Evolutionary conservation across 805 yeast species (phyloP), one percentile per base, ranked within the genome.

Genomic region (Saccharomycopsis olivae): DNA sequence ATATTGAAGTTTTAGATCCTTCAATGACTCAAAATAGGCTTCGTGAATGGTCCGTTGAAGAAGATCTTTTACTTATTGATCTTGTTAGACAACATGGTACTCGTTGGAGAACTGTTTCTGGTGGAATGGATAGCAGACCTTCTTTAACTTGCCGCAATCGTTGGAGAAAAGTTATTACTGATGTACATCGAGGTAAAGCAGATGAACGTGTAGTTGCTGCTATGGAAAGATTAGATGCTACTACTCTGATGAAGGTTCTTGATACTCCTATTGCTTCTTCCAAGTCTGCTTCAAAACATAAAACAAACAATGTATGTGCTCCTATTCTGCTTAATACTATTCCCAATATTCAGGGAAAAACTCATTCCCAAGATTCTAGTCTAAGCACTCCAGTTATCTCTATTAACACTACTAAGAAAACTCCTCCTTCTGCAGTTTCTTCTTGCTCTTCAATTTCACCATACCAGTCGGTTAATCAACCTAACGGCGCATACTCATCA

Each of bases 101-200:
- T 0, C 79, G 82, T 54, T 88, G 97, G 97, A 71, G 92, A 51
- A 73, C 80, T 1, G 81, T 88, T 1, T 75, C 94, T 1, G 53
- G 60, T 32, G 78, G 74, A 35, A 73, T 88, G 67, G 68, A 71
- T 30, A 80, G 88, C 33, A 64, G 97, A 41, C 94, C 96, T 4
- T 78, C 92, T 47, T 68, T 88, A 42, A 85, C 95, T 1, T 87
- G 96, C 56, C 66, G 97, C 47, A 88, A 88, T 59, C 68, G 96
- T 47, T 88, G 96, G 96, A 70, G 96, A 50, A 86, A 83, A 53
- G 71, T 85, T 25, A 79, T 81, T 43, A 80, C 88, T 1, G 76
- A 75, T 48, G 85, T 81, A 29, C 84, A 76, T 3, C 60, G 83
- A 54, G 78, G 78, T 24, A 69, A 71, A 48, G 86, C 88, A 0